A percentile compares a stretch with the other conserved stretches of the same genome.
These are phyloP conservation scores for Cladosporium cucumerinum DNA, from an alignment of 2,329 filamentous ascomycete genomes.

Conservation along the genomic window DNA sequence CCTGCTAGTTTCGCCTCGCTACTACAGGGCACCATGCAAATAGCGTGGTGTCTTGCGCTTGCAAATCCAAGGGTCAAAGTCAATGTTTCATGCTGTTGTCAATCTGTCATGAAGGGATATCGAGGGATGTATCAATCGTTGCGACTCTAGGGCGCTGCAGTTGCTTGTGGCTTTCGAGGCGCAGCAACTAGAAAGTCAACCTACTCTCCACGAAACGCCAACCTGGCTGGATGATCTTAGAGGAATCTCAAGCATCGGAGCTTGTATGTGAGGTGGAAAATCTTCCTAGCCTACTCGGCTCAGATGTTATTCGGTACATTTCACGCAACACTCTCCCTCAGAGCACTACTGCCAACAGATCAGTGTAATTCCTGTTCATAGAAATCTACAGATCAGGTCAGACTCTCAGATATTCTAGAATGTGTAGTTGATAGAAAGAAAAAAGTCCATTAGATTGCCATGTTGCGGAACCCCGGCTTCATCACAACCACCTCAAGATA, in stretches of 20 bases:
- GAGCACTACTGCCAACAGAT: too few relatives aligned
- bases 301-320: neutral
- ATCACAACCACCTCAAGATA: neutral
- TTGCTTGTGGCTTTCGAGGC: neutral
- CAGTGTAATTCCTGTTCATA: neutral
- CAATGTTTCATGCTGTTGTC: neutral
- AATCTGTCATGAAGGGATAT: neutral
- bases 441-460: neutral
- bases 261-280: neutral
- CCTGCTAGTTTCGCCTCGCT: neutral
- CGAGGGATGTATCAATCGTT: neutral
- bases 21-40: neutral
- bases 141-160: neutral
- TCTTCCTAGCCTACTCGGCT: neutral
- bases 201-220: neutral
- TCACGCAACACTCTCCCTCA: too few relatives aligned
- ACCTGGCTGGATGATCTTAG: neutral
- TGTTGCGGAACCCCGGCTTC: neutral
- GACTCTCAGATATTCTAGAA: neutral
- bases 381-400: neutral
- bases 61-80: neutral
- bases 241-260: neutral
- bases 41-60: neutral
- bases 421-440: neutral
- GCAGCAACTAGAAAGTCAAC: neutral